Conservation (phyloP, 805 yeast species). For the Candida peoriensis region DNA sequence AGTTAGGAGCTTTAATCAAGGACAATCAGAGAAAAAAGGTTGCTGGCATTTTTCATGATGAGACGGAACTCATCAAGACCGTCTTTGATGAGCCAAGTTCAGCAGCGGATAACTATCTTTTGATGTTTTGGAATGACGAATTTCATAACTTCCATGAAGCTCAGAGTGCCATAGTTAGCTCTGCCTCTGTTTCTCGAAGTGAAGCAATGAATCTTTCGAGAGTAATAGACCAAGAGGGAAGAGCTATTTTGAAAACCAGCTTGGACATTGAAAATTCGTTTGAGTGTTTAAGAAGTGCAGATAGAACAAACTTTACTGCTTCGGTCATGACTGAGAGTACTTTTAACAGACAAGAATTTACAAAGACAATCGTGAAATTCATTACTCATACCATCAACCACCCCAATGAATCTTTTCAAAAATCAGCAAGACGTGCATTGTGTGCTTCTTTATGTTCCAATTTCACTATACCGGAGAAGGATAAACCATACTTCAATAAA, state of each 20-base stretch:
- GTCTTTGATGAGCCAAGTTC: slow-evolving; percentile 5
- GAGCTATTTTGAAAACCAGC: slow-evolving; percentile 40
- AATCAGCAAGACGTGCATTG: slow-evolving; percentile 34
- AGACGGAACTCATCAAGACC: not conserved
- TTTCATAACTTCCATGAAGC: slow-evolving; percentile 59
- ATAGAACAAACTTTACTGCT: slow-evolving; percentile 48
- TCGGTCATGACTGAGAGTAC: slow-evolving; percentile 49
- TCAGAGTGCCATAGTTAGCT: slow-evolving; percentile 36
- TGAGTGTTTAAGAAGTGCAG: slow-evolving; percentile 34
- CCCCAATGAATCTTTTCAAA: slow-evolving; percentile 34
- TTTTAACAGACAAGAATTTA: slow-evolving; percentile 42
- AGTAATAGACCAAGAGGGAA: slow-evolving; percentile 45
- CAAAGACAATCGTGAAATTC: slow-evolving; percentile 47
- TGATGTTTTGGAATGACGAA: slow-evolving; percentile 78
- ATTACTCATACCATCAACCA: slow-evolving; percentile 35
- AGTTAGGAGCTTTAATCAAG: not conserved
- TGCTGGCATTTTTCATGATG: not conserved
- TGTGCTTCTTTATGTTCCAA: slow-evolving; percentile 38
- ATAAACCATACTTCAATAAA: slow-evolving; percentile 22
- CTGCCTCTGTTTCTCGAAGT: slow-evolving; percentile 23
- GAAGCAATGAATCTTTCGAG: slow-evolving; percentile 35
- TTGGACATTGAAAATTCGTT: slow-evolving; percentile 22
- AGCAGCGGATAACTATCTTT: slow-evolving; percentile 31
- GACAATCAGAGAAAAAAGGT: not conserved
- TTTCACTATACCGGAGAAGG: slow-evolving; percentile 10